Percentiles rank a stretch among this genome's conserved stretches.
phyloP scores from a whole-genome alignment of 2,329 filamentous ascomycete genomes.

The Colletotrichum magnum region DNA sequence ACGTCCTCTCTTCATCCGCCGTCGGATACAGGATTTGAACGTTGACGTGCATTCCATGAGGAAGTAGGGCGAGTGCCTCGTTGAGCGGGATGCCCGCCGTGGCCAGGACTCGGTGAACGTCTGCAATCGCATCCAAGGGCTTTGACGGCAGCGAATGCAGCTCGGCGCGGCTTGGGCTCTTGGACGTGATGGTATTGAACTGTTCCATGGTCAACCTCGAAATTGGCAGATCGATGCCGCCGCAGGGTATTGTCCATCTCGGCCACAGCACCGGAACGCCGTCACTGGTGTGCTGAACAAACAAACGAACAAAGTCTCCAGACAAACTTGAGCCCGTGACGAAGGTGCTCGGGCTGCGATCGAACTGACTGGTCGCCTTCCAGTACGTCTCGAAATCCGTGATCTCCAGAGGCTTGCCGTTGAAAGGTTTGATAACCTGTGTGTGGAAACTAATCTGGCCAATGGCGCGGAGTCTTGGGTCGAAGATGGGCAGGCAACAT shows the following conservation, averaged over 20 bases:
- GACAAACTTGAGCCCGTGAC: conserved; percentile 96
- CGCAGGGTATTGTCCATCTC: conserved; percentile 82
- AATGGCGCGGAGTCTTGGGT: conserved; percentile 90
- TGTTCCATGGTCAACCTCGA: conserved; percentile 83
- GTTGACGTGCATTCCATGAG: conserved; percentile 87
- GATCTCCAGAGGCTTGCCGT: conserved; percentile 92
- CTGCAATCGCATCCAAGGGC: conserved; percentile 69
- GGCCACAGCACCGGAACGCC: conserved; percentile 90
- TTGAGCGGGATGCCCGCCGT: conserved; percentile 84
- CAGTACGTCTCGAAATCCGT: conserved; percentile 99
- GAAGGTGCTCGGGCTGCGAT: conserved; percentile 86
- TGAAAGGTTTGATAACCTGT: conserved; percentile 96
- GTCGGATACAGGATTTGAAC: conserved; percentile 93
- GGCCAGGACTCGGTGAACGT: conserved; percentile 80
- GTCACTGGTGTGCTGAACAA: conserved; percentile 92
- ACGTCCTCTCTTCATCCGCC: conserved; percentile 76
- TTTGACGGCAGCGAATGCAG: conserved; percentile 60
- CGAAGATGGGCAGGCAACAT: conserved; percentile 91
- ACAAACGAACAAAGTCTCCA: conserved; percentile 93
- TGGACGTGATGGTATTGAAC: conserved; percentile 70
- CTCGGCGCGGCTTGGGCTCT: conserved; percentile 58
- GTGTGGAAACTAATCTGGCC: conserved; percentile 95
- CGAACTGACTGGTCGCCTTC: conserved; percentile 96
- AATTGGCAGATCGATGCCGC: conserved; percentile 85
- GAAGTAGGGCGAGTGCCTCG: conserved; percentile 82